Base-by-base conservation (phyloP, 176 grass and related monocot genomes). In the Musa beccarii region DNA sequence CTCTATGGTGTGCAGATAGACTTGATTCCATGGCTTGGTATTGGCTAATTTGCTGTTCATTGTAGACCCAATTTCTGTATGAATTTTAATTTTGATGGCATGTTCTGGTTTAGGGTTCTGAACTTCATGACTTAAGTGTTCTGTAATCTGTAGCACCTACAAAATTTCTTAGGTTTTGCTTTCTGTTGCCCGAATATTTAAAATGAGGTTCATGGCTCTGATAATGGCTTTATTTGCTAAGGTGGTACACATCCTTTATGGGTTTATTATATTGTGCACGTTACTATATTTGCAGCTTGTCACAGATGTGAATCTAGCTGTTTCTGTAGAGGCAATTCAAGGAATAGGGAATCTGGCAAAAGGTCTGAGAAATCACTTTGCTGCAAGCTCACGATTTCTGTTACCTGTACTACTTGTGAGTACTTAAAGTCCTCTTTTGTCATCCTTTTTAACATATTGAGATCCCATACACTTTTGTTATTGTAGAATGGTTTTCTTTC, bases 401-500 rank as follows among this genome's bases (percentile, higher is more conserved):
- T 84, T 99, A 59, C 88, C 95, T 75, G 81, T 92, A 59, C 79
- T 99, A 71, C 95, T 99, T 81, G 95, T 99, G 89, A 99, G 95
- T 86, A 62, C 8, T 70, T 63, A 11, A 49, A 69, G 26, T 57
- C 21, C 43, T 53, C 84, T 43, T 68, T 2, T 8, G 6, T 26
- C 1, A 11, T 21, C 21, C 21, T 23, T 74, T 26, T 74, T 17
- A 24, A 25, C 71, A 73, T 13, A 54, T 52, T 54, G 15, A 21
- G 16, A 11, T 52, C 68, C 14, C 2, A n/a, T 24, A 53, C 11
- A n/a, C 15, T 22, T 72, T 17, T 13, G 1, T 9, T 72, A 7
- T 71, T 51, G 49, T 7, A 6, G 34, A n/a, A 49, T 63, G 17
- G 28, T 61, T 63, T 19, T 51, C 4, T 43, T 43, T 43, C 34